Evolutionary conservation across 805 yeast species (phyloP).

Genomic region (Komagataella populi): DNA sequence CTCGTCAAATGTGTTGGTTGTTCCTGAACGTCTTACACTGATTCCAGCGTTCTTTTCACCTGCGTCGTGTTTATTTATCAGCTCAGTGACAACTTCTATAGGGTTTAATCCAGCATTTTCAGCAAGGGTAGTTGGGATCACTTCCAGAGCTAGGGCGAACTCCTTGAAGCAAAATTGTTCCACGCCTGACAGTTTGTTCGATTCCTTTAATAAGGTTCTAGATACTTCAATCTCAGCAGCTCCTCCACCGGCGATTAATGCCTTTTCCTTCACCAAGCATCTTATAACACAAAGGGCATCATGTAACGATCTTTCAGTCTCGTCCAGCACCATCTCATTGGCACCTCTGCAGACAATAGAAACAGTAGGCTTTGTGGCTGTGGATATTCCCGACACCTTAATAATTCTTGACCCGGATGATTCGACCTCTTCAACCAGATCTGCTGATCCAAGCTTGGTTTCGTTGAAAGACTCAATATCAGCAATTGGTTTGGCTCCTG

Average conservation of each 20-base stretch:
- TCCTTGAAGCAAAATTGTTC: constrained; percentile 88
- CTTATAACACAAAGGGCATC: constrained; percentile 93
- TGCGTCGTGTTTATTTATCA: constrained; percentile 78
- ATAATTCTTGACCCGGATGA: constrained; percentile 84
- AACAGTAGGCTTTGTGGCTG: constrained; percentile 49
- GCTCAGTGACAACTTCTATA: constrained; percentile 81
- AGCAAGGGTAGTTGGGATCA: constrained; percentile 87
- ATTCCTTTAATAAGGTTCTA: constrained; percentile 56
- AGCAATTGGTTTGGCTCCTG: constrained; percentile 93
- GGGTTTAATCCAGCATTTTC: constrained; percentile 93
- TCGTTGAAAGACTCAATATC: constrained; percentile 90
- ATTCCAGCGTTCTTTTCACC: constrained; percentile 95
- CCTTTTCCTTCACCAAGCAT: constrained; percentile 78
- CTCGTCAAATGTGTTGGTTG: constrained; percentile 83
- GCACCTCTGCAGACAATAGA: constrained; percentile 94
- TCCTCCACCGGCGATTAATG: constrained; percentile 96
- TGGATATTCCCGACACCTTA: constrained; percentile 71
- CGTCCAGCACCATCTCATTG: constrained; percentile 79
- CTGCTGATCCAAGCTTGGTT: constrained; percentile 86
- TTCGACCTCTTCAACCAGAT: constrained; percentile 82
- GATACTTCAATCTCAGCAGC: constrained; percentile 93
- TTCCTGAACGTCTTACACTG: constrained; percentile 86
- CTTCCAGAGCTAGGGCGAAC: constrained; percentile 83
- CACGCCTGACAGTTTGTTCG: constrained; percentile 64
- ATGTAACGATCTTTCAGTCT: constrained; percentile 92